Conservation (phyloP, 345 rosid genomes). For the Euphorbia pulcherrima region DNA sequence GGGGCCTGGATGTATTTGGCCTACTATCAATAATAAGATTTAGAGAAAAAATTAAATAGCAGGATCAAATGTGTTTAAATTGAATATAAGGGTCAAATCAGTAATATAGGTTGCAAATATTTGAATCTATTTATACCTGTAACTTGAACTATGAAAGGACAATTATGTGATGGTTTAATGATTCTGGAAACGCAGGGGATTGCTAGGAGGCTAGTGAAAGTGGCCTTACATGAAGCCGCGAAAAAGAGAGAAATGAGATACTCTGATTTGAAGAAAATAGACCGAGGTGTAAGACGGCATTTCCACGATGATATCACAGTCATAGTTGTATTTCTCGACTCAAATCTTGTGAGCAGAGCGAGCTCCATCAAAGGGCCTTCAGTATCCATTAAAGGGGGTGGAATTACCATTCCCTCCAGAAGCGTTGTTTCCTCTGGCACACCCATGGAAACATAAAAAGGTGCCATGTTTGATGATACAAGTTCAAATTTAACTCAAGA, state of each 20-base stretch:
- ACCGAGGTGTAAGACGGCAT: slow-evolving; percentile 34
- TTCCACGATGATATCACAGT: slow-evolving; percentile 36
- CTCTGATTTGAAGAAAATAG: slow-evolving; percentile 35
- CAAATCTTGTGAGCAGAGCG: slow-evolving; percentile 59
- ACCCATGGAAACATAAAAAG: slow-evolving; percentile 22
- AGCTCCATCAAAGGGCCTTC: slow-evolving; percentile 57
- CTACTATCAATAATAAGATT: not conserved
- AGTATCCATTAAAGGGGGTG: slow-evolving; percentile 72
- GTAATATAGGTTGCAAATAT: no score
- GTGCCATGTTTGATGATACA: slow-evolving; percentile 33
- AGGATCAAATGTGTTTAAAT: no score
- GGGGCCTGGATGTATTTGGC: no score
- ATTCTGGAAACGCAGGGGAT: slow-evolving; percentile 34
- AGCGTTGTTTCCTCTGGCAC: slow-evolving; percentile 38
- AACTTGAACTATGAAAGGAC: not conserved
- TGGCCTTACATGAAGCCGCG: slow-evolving; percentile 34
- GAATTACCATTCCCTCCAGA: slow-evolving; percentile 48
- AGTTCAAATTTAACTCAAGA: slow-evolving; percentile 40
- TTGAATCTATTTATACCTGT: not conserved
- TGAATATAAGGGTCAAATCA: no score
- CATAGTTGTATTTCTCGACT: slow-evolving; percentile 28
- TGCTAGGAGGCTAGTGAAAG: slow-evolving; percentile 31
- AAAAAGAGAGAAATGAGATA: slow-evolving; percentile 37
- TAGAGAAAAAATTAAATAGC: not conserved
- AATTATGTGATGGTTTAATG: not conserved